Base-by-base conservation (phyloP, 495 filamentous ascomycete species). In the Monascus purpureus region DNA sequence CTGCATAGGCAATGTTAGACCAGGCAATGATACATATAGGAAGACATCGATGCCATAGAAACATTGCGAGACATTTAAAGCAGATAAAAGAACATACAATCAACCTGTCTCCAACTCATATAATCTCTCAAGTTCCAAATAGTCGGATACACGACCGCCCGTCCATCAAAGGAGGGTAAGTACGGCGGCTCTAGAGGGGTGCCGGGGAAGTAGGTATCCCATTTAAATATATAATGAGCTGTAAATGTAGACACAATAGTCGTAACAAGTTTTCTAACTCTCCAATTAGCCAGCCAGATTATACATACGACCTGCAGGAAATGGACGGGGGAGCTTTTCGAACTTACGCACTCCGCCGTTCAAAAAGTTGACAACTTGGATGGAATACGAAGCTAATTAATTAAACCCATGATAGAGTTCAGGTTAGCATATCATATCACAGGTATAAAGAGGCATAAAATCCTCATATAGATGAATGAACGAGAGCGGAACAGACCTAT, bases 101-200 rank as follows among this genome's bases (percentile, higher is more conserved):
- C 90, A 20, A 81, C 90, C 56, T 97, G 90, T 40, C 90, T 67
- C 90, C 90, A 97, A 44, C 80, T 84, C 72, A 96, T 74, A 52
- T 97, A 97, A 50, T 97, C 90, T 25, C 86, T 69, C 36, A 96
- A 47, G 48, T 88, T 86, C 45, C 66, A 65, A 9, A 70, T 62
- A 27, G 68, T 75, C 0, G 90, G 88, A 57, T 95, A 97, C 40
- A 75, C 65, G 22, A 96, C 86, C 8, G 86, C 84, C 12, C 90
- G 62, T 1, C 87, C 90, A 57, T 97, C 90, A 50, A 97, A 97
- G 17, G 73, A 81, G 2, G 90, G 90, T 20, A 93, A 47, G 41
- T 46, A 45, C 0, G 83, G 82, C 2, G 75, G 53, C n/a, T 74
- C 65, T 11, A 97, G 59, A 2, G 73, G 72, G 22, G 38, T 66